Percentiles rank a stretch among this genome's conserved stretches.
phyloP scores from a whole-genome alignment of 371 early-diverging fungal species.

The Polyrhizophydium stewartii region DNA sequence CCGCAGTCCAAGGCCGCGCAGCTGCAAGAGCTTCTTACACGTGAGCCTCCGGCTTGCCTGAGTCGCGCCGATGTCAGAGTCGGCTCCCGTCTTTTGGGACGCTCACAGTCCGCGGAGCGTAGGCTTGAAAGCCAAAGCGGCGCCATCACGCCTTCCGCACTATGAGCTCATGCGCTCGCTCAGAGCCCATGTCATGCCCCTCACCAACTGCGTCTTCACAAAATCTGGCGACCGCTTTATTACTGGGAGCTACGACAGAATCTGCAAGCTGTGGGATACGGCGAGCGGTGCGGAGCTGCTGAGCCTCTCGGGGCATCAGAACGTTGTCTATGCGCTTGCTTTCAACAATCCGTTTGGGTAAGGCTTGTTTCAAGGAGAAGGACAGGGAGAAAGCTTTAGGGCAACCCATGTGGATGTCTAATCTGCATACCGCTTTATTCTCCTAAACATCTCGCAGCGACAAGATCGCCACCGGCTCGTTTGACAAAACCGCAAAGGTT shows the following conservation, averaged over 20 bases:
- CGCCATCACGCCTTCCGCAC: neutral
- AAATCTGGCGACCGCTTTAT: slow-evolving; percentile 27
- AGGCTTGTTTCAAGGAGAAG: neutral
- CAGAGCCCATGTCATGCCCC: slow-evolving; percentile 33
- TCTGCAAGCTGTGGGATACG: slow-evolving; percentile 36
- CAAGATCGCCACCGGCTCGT: slow-evolving; percentile 39
- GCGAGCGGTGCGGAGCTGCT: slow-evolving; percentile 23
- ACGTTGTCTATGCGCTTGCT: slow-evolving; percentile 37
- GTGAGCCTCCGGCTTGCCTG: neutral
- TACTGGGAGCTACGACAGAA: slow-evolving; percentile 40
- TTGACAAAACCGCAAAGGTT: slow-evolving; percentile 41
- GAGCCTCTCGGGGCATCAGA: slow-evolving; percentile 34
- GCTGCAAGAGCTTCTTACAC: neutral
- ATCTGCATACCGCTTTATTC: neutral
- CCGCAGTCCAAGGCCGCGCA: slow-evolving; percentile 1
- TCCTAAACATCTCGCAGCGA: slow-evolving; percentile 18
- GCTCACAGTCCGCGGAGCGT: no score
- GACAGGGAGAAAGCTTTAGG: neutral
- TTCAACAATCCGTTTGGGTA: slow-evolving; percentile 42
- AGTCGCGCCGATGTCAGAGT: no score
- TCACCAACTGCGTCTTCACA: slow-evolving; percentile 41
- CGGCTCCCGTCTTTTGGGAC: neutral
- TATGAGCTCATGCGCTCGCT: slow-evolving; percentile 18
- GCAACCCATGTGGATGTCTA: neutral
- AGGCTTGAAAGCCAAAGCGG: neutral